A percentile compares a stretch with the other conserved stretches of the same genome.
phyloP scores from a whole-genome alignment of 2,329 filamentous ascomycete species.

The Fusarium succisae region DNA sequence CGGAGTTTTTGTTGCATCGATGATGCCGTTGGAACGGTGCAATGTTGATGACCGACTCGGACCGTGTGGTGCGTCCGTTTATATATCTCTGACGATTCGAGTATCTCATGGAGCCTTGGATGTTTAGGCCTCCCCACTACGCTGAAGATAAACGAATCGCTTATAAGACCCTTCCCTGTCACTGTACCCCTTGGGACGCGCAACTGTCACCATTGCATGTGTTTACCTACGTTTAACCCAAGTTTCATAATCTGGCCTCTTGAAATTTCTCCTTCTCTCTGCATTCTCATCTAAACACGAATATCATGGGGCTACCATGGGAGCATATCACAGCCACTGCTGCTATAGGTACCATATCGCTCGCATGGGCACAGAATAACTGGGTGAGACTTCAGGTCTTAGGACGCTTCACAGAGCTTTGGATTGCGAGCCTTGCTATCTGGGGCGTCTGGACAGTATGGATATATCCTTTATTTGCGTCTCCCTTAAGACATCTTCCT shows the following conservation, averaged over 20 bases:
- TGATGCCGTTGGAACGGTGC: slow-evolving; percentile 33
- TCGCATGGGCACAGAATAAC: slow-evolving; percentile 28
- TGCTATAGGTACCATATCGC: slow-evolving; percentile 35
- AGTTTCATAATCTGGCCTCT: background rate
- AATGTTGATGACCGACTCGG: slow-evolving; percentile 32
- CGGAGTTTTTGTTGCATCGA: slow-evolving; percentile 27
- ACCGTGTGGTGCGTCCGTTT: slow-evolving; percentile 4
- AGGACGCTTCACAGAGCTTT: slow-evolving; percentile 48
- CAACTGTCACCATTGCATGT: slow-evolving; percentile 16
- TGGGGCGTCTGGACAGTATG: slow-evolving; percentile 56
- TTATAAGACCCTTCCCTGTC: slow-evolving; percentile 33
- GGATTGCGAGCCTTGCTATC: slow-evolving; percentile 46
- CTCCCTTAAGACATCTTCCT: slow-evolving; percentile 60
- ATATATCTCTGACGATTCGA: slow-evolving; percentile 32
- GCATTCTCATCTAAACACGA: background rate
- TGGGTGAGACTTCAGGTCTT: slow-evolving; percentile 47
- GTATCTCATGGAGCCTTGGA: slow-evolving; percentile 7
- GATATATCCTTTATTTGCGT: slow-evolving; percentile 60
- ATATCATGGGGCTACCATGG: slow-evolving; percentile 38
- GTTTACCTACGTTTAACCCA: slow-evolving; percentile 9
- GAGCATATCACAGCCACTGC: slow-evolving; percentile 38
- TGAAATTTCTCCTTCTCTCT: background rate
- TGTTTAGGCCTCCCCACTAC: slow-evolving; percentile 20
- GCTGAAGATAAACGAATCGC: slow-evolving; percentile 35
- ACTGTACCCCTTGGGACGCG: slow-evolving; percentile 31